Base-by-base conservation (phyloP, 108 stramenopile species). In the Mayamaea pseudoterrestris region DNA sequence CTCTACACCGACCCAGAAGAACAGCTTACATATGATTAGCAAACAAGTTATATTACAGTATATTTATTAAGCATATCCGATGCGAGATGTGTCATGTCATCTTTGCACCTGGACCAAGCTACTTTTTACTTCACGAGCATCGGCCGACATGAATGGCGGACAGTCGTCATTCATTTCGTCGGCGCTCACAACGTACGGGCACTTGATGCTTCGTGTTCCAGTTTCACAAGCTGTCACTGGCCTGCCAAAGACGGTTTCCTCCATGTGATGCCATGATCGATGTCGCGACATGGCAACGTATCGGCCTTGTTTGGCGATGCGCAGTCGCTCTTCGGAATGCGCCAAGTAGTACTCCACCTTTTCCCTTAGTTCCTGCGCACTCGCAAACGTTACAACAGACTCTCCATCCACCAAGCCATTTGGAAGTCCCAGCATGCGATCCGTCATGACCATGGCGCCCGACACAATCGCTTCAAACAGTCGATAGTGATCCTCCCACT, bases 401-500 rank as follows among this genome's bases (percentile, higher is more conserved):
- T 32, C 48, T 12, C 31, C 42, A 50, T 76, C 52, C 5, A 41
- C 34, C 2, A 74, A 21, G 5, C 69, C 69, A 1, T 30, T 27
- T 7, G 79, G 79, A 5, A 69, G 27, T 5, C 41, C 53, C 12
- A 71, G 20, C 65, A 75, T 73, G 12, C 43, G 34, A 46, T 80
- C 79, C 3, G 58, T 66, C 64, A 80, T 37, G 14, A 80, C 74
- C 57, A 76, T 25, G 0, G 80, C 80, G 43, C 80, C 80, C 40
- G 66, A 62, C 35, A 61, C 61, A 26, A 82, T 29, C 0, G 62
- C 55, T 53, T 82, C 80, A 52, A 72, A 66, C 18, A 82, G 40
- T 26, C 73, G 66, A 35, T 59, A 69, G 26, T 77, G 73, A 27
- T 71, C 80, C 57, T 82, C 80, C 76, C 76, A 77, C 37, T 61